Percentiles rank a stretch among this genome's conserved stretches.
phyloP scores from a whole-genome alignment of 805 yeast species.

The Torulaspora indica region DNA sequence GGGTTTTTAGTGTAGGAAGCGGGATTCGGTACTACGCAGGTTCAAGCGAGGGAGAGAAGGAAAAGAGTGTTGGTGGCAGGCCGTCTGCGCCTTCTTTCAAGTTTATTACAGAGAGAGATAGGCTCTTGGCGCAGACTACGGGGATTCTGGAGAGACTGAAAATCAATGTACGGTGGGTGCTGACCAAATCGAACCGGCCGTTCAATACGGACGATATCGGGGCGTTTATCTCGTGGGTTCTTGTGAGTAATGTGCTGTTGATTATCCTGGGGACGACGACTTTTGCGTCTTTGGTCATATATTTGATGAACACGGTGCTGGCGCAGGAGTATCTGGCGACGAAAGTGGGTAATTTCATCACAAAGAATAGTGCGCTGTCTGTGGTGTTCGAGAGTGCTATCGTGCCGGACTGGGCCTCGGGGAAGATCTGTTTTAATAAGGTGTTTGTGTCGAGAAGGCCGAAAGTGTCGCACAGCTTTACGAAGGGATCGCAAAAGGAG shows the following conservation, averaged over 20 bases:
- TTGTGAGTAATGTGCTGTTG: conserved; percentile 79
- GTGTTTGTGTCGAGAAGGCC: conserved; percentile 88
- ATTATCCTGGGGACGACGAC: conserved; percentile 88
- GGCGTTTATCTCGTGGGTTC: conserved; percentile 87
- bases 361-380: conserved; percentile 73
- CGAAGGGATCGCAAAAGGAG: conserved; percentile 67
- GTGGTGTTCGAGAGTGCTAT: conserved; percentile 92
- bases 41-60: no score
- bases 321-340: conserved; percentile 76
- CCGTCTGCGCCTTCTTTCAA: conserved; percentile 12
- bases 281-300: conserved; percentile 73
- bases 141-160: conserved; percentile 40
- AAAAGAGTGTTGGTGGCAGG: no score
- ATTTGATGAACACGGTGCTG: conserved; percentile 56
- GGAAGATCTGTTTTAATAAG: conserved; percentile 75
- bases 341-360: conserved; percentile 73
- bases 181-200: conserved; percentile 73
- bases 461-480: conserved; percentile 43
- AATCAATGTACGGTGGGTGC: conserved; percentile 62
- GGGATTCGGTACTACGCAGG: no score
- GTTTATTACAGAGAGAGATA: conserved; percentile 27
- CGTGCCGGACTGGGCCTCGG: conserved; percentile 89
- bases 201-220: conserved; percentile 88
- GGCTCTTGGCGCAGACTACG: conserved; percentile 40
- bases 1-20: background rate